Evolutionary conservation across 768 basidiomycete species (phyloP), one percentile per base, ranked within the genome.

Genomic region (Leccinellum luteum): DNA sequence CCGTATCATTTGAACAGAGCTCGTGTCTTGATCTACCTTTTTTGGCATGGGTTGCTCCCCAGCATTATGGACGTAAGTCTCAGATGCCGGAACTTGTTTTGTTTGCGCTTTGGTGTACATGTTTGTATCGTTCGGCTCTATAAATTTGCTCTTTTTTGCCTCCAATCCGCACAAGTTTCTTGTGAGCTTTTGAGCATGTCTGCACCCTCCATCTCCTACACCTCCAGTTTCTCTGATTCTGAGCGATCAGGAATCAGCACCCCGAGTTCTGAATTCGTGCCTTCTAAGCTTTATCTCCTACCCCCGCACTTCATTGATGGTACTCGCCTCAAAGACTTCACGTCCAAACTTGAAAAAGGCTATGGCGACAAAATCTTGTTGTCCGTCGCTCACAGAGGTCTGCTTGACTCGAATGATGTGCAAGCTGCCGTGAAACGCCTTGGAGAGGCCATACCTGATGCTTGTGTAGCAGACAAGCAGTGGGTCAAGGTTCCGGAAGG

Each of bases 331-430:
- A 54, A 50, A 25, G 19, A 50, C 1, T 68, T 72, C 13, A 48
- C 58, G 2, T 59, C 60, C 7, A 64, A 56, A 41, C 63, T 73
- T 27, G 64, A 66, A 12, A 72, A 61, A 31, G 70, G 72, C n/a
- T 62, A 64, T 38, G 70, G 59, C 3, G 68, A 71, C 50, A 68
- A 58, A 43, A 53, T 73, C 13, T 30, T 72, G 9, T 53, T 73
- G 35, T 58, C 35, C 1, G 58, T 73, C 19, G 57, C 62, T 0
- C 71, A 72, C 8, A 21, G 52, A 4, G 43, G 44, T 4, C 28
- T 30, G 12, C 59, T 60, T 47, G 51, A 69, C 17, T 3, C 19
- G 23, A 51, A 60, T 14, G 54, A 53, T 7, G 31, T 69, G 4
- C 47, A 59, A 23, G 32, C 53, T 4, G 48, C 60, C 4, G 30